These are phyloP conservation scores for Saccharum hybrid DNA, from an alignment of 202 grass and related monocot species.

Conservation along the genomic window DNA sequence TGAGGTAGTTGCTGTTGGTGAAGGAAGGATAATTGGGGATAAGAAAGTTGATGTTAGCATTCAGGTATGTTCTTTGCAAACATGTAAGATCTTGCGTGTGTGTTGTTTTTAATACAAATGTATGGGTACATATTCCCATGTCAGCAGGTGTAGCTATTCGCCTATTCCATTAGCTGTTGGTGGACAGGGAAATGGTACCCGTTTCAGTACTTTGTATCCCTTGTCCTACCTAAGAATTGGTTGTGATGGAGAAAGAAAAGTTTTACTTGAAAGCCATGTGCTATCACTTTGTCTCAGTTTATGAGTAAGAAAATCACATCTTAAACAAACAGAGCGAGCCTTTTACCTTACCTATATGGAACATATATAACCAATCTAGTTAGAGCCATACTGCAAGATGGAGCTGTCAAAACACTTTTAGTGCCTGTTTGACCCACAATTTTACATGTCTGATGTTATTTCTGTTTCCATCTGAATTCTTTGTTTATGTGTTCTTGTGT, in stretches of 20 bases:
- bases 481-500: not conserved
- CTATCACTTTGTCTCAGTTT: not conserved
- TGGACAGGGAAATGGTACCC: not conserved
- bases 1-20: constrained; percentile 74
- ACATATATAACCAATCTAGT: not conserved
- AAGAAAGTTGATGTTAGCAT: constrained; percentile 72
- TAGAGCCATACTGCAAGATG: not conserved
- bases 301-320: not conserved
- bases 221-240: not conserved
- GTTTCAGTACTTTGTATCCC: not conserved
- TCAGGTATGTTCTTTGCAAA: constrained; percentile 53
- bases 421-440: not conserved
- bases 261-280: not conserved
- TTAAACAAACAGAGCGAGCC: not conserved
- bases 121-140: not conserved
- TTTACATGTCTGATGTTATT: not conserved
- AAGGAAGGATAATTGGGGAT: constrained; percentile 61
- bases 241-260: not conserved
- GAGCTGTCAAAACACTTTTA: constrained; percentile 1
- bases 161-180: not conserved
- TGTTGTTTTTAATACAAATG: constrained; percentile 11
- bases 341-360: not conserved
- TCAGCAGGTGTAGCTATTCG: not conserved
- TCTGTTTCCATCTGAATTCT: not conserved
- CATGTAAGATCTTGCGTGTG: not conserved